Evolutionary conservation across 305 asterid genomes (phyloP).

Genomic region (Ilex paraguariensis): DNA sequence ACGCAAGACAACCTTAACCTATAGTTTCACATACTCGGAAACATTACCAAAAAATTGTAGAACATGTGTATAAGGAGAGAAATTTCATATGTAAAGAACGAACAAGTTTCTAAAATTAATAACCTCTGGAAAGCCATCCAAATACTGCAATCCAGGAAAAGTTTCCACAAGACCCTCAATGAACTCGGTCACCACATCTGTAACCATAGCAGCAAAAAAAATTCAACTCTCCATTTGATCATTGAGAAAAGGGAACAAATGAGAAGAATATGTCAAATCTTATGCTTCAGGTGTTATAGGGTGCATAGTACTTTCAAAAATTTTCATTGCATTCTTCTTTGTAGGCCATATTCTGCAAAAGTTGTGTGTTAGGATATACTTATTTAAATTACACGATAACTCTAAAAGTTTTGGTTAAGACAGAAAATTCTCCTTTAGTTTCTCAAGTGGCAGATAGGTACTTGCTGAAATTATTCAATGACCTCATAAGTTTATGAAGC

Average conservation of each 20-base stretch:
- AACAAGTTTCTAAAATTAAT: slow-evolving; percentile 2
- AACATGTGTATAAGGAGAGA: too few relatives aligned
- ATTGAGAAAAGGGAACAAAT: background rate
- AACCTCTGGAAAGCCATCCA: slow-evolving; percentile 97
- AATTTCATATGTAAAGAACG: too few relatives aligned
- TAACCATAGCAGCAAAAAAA: slow-evolving; percentile 22
- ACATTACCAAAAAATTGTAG: background rate
- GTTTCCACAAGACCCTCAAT: slow-evolving; percentile 96
- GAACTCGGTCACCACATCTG: slow-evolving; percentile 97
- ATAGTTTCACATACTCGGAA: slow-evolving; percentile 8
- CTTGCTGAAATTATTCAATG: too few relatives aligned
- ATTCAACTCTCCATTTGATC: background rate
- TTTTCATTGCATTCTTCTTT: too few relatives aligned
- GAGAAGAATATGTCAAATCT: background rate
- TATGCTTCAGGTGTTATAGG: background rate
- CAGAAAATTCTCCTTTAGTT: too few relatives aligned
- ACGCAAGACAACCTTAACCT: slow-evolving; percentile 94
- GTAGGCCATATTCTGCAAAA: too few relatives aligned
- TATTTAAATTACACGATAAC: too few relatives aligned
- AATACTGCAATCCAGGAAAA: slow-evolving; percentile 87
- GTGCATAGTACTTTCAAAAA: background rate
- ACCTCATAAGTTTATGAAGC: too few relatives aligned
- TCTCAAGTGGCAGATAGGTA: too few relatives aligned
- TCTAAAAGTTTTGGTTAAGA: too few relatives aligned
- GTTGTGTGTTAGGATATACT: too few relatives aligned